Base-by-base conservation (phyloP, 1,284 basidiomycete species). In the Sporisorium exsertum region DNA sequence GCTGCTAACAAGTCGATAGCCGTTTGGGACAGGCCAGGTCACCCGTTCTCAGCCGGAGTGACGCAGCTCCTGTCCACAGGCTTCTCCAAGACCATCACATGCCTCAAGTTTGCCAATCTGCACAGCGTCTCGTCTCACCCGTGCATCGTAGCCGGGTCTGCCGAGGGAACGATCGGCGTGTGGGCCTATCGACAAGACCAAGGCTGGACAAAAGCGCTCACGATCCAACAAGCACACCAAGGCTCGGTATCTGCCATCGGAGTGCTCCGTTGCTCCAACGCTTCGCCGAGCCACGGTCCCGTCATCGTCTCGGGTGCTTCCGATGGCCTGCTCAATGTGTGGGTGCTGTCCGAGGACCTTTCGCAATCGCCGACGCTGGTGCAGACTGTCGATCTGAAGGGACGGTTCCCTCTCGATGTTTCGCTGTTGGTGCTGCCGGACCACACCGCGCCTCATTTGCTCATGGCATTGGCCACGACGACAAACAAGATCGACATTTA, bases 391-490 rank as follows among this genome's bases (percentile, higher is more conserved):
- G 67, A 76, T 49, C 66, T 81, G 27, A 65, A 64, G 32, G 75
- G 72, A 43, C 61, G 74, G 3, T 79, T 82, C 46, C 81, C 84
- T 22, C 72, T 85, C 50, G 81, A 83, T 59, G 45, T 78, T 20
- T 81, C 83, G 7, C 56, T 85, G 0, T 60, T 75, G 9, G 47
- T 52, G n/a, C 54, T 83, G 10, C 77, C 81, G 13, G 45, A 18
- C 15, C 16, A 37, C 6, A 22, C 32, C n/a, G 15, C 51, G 12
- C 29, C 58, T 22, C 55, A 53, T 5, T 13, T 78, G 43, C 67
- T 84, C 10, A 61, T 82, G 68, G 78, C 81, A n/a, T 59, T 81
- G 15, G 78, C 77, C 4, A 67, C 75, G 8, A 84, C 84, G n/a
- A 77, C 81, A 35, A 64, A 64, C 35, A 77, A 78, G 52, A 77